Conservation (phyloP, 1,284 basidiomycete species). For the Phylloboletellus chloephorus region DNA sequence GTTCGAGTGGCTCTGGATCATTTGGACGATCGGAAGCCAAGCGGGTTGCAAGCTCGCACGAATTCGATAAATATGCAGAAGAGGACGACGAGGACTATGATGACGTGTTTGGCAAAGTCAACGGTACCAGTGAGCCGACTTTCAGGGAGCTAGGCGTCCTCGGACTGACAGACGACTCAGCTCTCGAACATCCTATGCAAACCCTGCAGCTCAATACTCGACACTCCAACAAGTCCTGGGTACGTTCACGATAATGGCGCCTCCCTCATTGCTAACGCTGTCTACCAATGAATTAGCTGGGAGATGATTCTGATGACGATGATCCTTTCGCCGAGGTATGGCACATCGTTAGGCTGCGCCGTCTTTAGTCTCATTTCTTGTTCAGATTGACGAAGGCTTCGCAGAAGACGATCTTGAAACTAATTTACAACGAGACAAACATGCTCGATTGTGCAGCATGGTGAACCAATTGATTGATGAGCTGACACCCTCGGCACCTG, state of each 20-base stretch:
- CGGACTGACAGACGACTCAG: conserved; percentile 30
- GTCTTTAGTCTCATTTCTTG: conserved; percentile 6
- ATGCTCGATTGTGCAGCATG: conserved; percentile 76
- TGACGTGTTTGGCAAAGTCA: conserved; percentile 81
- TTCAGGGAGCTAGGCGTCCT: neutral
- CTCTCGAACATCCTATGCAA: conserved; percentile 56
- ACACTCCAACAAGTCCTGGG: conserved; percentile 84
- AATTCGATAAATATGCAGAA: conserved; percentile 82
- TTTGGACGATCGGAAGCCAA: conserved; percentile 59
- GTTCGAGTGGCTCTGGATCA: conserved; percentile 42
- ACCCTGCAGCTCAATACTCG: conserved; percentile 78
- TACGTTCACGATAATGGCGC: conserved; percentile 30
- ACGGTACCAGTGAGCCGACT: conserved; percentile 49
- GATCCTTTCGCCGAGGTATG: conserved; percentile 90
- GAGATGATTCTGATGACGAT: conserved; percentile 81
- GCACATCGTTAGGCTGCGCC: conserved; percentile 2
- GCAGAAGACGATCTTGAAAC: conserved; percentile 84
- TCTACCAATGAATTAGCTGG: conserved; percentile 43
- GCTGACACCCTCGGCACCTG: conserved; percentile 73
- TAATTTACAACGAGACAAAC: conserved; percentile 85
- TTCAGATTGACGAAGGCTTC: conserved; percentile 84
- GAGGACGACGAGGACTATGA: conserved; percentile 85
- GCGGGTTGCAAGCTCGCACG: conserved; percentile 47
- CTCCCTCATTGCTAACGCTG: conserved; percentile 4
- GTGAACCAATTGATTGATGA: conserved; percentile 86